Evolutionary conservation across 306 rosid species (phyloP), one percentile per base, ranked within the genome.

Genomic region (Astragalus glycyphyllos): DNA sequence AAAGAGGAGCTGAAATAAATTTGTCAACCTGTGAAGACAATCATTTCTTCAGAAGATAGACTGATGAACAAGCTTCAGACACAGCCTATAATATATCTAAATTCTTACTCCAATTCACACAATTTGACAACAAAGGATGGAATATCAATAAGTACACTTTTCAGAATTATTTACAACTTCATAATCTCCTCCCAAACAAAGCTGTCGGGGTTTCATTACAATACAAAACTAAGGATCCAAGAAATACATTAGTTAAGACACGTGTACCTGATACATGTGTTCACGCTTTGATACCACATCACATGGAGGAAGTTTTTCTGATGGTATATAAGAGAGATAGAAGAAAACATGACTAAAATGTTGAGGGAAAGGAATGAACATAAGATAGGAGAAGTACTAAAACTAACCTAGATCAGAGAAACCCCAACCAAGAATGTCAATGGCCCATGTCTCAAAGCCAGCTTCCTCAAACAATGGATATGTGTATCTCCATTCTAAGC

Each of bases 361-460:
- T 38, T 71, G 59, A 17, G 51, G 23, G 50, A 41, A 55, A 48
- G 11, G 29, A 65, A 70, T 44, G 31, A 37, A 69, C 9, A 42
- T 63, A 42, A 42, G 38, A 31, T 44, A 79, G 45, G 51, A 29
- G 40, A 74, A 73, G 40, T 40, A 62, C 54, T 31, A 32, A 66
- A 74, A 68, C 81, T 70, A 45, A 94, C 97, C 97, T 86, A 94
- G 77, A 87, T 90, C 95, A 73, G 96, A 90, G 86, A 94, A 94
- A 60, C 98, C 97, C 98, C 98, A 94, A 61, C 98, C 98, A 80
- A 94, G 97, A 77, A 89, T 87, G 80, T 94, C 98, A 46, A 94
- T 61, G 65, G 98, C 98, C 98, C 98, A 94, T 34, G 96, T 82
- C 83, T 94, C 92, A 3, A 87, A 58, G 58, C 96, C 97, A 53